phyloP scores from a whole-genome alignment of 1,139 yeast species.

The Zygosaccharomyces sapae region DNA sequence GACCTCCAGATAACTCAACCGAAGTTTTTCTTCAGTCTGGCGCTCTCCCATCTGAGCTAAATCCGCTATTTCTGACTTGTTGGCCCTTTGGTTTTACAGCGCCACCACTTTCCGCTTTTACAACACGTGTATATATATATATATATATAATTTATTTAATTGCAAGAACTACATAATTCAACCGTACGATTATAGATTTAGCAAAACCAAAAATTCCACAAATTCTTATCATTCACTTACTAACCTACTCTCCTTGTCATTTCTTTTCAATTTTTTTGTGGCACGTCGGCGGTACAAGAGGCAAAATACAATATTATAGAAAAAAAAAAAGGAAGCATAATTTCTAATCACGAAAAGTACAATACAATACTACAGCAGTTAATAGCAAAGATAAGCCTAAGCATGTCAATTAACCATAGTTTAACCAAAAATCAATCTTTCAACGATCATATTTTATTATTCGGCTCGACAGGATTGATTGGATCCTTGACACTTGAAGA shows the following conservation, averaged over 20 bases:
- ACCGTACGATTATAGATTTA: no score
- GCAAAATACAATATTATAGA: not conserved
- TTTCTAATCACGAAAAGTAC: not conserved
- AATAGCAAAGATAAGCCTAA: not conserved
- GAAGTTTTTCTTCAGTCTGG: conserved; percentile 31
- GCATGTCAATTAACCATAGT: not conserved
- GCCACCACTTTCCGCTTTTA: no score
- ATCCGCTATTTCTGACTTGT: conserved; percentile 18
- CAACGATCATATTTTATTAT: conserved; percentile 12
- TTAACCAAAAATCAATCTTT: conserved; percentile 3
- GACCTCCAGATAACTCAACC: conserved; percentile 64
- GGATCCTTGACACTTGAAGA: conserved; percentile 16
- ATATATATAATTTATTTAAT: no score
- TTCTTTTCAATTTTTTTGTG: not conserved
- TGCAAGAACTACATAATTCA: no score
- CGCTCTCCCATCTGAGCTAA: conserved; percentile 35
- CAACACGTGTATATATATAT: no score
- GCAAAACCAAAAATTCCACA: no score
- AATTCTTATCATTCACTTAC: no score
- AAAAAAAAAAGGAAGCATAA: not conserved
- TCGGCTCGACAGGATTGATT: conserved; percentile 19
- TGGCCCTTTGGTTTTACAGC: not conserved
- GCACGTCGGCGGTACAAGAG: not conserved
- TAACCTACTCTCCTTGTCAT: no score
- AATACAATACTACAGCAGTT: not conserved